Conservation (phyloP, 2,329 filamentous ascomycete species). For the Beauveria australis region DNA sequence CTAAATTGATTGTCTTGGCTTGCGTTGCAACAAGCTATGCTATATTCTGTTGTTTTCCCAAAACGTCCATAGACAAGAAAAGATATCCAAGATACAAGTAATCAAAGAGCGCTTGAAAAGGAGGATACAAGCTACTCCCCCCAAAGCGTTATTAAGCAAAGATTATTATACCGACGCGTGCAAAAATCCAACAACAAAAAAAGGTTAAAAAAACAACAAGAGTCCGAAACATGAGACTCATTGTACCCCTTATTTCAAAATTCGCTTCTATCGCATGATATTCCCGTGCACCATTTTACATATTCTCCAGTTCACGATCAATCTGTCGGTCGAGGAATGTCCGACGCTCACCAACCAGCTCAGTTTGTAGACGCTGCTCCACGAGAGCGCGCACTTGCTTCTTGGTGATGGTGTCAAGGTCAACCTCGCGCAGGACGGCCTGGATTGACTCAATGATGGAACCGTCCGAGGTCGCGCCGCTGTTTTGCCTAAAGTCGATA, state of each 20-base stretch:
- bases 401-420: conserved; percentile 96
- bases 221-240: not conserved
- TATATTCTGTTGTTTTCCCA: not conserved
- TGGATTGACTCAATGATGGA: conserved; percentile 81
- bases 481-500: conserved; percentile 53
- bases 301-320: conserved; percentile 85
- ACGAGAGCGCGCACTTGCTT: conserved; percentile 90
- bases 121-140: not conserved
- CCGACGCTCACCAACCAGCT: conserved; percentile 76
- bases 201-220: not conserved
- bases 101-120: not conserved
- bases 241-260: not conserved
- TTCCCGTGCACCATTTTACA: conserved; percentile 45
- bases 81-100: not conserved
- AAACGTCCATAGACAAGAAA: not conserved
- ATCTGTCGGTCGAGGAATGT: conserved; percentile 90
- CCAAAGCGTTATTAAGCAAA: conserved; percentile 3
- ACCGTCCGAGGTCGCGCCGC: conserved; percentile 64
- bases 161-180: not conserved
- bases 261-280: not conserved
- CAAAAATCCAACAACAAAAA: not conserved
- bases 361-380: conserved; percentile 86
- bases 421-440: conserved; percentile 74
- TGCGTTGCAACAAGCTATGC: not conserved
- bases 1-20: not conserved